These are phyloP conservation scores for Turnera subulata DNA, from an alignment of 345 rosid genomes.

Conservation along the genomic window DNA sequence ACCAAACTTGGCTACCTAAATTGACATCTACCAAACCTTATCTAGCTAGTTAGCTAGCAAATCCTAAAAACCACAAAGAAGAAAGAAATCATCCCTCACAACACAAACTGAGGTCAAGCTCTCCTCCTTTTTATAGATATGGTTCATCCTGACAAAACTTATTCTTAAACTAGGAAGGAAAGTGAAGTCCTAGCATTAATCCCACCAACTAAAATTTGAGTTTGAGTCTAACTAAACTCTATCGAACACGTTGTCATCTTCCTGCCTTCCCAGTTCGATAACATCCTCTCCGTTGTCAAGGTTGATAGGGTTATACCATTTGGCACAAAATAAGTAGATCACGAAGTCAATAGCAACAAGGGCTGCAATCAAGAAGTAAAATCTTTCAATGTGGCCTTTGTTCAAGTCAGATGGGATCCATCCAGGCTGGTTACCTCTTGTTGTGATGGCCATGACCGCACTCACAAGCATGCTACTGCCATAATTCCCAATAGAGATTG, in stretches of 20 bases:
- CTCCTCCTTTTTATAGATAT: background rate
- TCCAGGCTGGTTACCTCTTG: conserved; percentile 48
- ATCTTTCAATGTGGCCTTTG: conserved; percentile 71
- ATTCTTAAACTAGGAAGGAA: background rate
- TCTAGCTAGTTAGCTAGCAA: too few relatives aligned
- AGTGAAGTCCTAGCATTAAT: too few relatives aligned
- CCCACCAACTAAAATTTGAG: background rate
- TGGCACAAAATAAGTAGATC: conserved; percentile 58
- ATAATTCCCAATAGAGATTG: conserved; percentile 86
- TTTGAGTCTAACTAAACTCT: background rate
- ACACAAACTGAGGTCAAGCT: background rate
- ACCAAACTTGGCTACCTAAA: background rate
- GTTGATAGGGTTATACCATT: conserved; percentile 67
- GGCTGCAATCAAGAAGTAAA: conserved; percentile 59
- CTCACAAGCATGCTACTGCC: conserved; percentile 70
- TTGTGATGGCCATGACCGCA: conserved; percentile 59
- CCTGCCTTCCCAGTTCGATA: conserved; percentile 10
- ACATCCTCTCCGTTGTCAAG: conserved; percentile 35
- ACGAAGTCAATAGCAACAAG: conserved; percentile 63
- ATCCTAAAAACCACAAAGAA: background rate
- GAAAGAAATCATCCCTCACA: background rate
- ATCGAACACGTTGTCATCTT: background rate
- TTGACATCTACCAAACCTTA: too few relatives aligned
- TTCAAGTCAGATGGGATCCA: conserved; percentile 82
- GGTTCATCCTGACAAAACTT: background rate